phyloP scores from a whole-genome alignment of 768 basidiomycete species.

The Cyathus striatus region DNA sequence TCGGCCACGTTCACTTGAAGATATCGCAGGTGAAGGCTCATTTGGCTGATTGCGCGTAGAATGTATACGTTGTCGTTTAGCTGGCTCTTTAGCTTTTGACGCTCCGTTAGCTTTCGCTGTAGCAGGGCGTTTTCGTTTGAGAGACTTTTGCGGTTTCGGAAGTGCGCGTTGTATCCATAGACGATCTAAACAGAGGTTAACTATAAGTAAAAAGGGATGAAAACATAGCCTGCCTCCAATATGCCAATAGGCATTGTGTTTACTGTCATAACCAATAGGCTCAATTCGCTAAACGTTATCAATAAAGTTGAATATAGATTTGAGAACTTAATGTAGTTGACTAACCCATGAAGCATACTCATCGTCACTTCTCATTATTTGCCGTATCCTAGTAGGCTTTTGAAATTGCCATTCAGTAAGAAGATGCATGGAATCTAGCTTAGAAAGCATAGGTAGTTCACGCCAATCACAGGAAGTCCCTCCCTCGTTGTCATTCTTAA shows the following conservation, averaged over 20 bases:
- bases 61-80: constrained; percentile 17
- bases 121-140: constrained; percentile 33
- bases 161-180: constrained; percentile 81
- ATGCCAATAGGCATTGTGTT: constrained; percentile 79
- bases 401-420: constrained; percentile 87
- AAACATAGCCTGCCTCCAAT: constrained; percentile 59
- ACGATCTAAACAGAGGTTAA: constrained; percentile 45
- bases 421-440: constrained; percentile 70
- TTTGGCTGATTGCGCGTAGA: constrained; percentile 4
- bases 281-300: constrained; percentile 78
- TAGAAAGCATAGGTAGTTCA: constrained; percentile 61
- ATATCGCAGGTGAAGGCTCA: neutral
- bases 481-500: too few relatives aligned
- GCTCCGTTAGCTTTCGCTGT: constrained; percentile 8
- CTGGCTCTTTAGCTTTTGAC: constrained; percentile 7
- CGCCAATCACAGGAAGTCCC: constrained; percentile 62
- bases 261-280: constrained; percentile 79
- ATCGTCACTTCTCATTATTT: constrained; percentile 75
- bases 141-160: constrained; percentile 38
- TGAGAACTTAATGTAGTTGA: constrained; percentile 1
- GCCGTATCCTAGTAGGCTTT: constrained; percentile 63
- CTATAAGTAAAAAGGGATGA: neutral
- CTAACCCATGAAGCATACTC: constrained; percentile 76
- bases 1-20: constrained; percentile 40
- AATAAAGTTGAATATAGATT: constrained; percentile 5